Percentiles rank a stretch among this genome's conserved stretches.
phyloP scores from a whole-genome alignment of 305 asterid genomes.

The Rubia peregrina region DNA sequence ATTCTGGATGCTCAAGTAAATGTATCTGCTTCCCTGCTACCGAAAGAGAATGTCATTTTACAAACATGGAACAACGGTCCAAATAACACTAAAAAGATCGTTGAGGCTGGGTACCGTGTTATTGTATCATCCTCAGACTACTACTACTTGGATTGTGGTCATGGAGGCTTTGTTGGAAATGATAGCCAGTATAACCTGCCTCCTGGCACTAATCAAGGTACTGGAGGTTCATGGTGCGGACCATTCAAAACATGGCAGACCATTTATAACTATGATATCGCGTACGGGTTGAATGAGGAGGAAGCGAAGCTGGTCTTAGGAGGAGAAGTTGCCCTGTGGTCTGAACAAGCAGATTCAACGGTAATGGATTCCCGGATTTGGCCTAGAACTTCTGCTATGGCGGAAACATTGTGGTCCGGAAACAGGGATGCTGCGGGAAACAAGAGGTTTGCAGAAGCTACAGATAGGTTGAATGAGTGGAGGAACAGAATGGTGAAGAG shows the following conservation, averaged over 20 bases:
- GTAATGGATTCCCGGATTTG: slow-evolving; percentile 78
- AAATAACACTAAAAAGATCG: slow-evolving; percentile 52
- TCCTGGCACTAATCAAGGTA: slow-evolving; percentile 41
- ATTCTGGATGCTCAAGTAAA: slow-evolving; percentile 41
- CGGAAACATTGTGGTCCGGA: slow-evolving; percentile 81
- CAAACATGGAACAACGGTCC: slow-evolving; percentile 89
- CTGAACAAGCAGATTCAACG: slow-evolving; percentile 79
- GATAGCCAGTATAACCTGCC: slow-evolving; percentile 45
- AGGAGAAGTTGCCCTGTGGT: slow-evolving; percentile 87
- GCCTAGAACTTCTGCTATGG: slow-evolving; percentile 84
- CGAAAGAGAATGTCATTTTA: slow-evolving; percentile 46
- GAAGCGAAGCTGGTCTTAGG: slow-evolving; percentile 74
- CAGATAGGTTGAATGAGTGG: slow-evolving; percentile 84
- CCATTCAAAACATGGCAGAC: slow-evolving; percentile 89
- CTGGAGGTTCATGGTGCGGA: slow-evolving; percentile 89
- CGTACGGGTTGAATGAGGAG: slow-evolving; percentile 39
- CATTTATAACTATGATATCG: slow-evolving; percentile 76
- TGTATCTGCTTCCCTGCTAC: slow-evolving; percentile 49
- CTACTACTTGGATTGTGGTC: slow-evolving; percentile 87
- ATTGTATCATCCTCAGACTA: slow-evolving; percentile 70
- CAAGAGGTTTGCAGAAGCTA: slow-evolving; percentile 78
- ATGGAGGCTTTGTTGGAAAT: slow-evolving; percentile 68
- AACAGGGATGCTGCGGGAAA: slow-evolving; percentile 49
- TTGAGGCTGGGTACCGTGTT: slow-evolving; percentile 55
- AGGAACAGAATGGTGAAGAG: slow-evolving; percentile 68